phyloP scores from a whole-genome alignment of 192 early-diverging fungal species.

The Linnemannia elongata region DNA sequence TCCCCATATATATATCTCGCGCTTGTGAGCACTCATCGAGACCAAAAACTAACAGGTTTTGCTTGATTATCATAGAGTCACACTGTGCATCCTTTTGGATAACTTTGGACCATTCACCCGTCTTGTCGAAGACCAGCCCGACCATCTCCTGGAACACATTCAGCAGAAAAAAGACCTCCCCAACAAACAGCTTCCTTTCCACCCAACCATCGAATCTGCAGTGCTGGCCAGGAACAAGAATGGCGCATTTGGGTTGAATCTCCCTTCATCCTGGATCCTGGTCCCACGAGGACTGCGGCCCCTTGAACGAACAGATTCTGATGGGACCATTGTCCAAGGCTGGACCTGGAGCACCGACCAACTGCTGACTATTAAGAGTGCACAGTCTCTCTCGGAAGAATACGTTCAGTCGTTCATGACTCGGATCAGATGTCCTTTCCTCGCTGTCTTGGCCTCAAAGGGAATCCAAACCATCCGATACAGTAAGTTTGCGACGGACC shows the following conservation, averaged over 20 bases:
- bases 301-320: conserved; percentile 17
- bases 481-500: neutral
- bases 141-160: conserved; percentile 40
- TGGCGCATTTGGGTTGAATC: conserved; percentile 16
- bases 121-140: conserved; percentile 34
- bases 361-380: conserved; percentile 39
- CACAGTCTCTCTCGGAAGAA: conserved; percentile 43
- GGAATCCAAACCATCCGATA: conserved; percentile 7
- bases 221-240: conserved; percentile 33
- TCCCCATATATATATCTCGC: too few species aligned
- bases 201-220: conserved; percentile 45
- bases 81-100: conserved; percentile 34
- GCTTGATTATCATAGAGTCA: conserved; percentile 11
- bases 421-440: conserved; percentile 31
- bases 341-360: conserved; percentile 54
- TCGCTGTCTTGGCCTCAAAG: conserved; percentile 29
- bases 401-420: conserved; percentile 40
- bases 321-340: conserved; percentile 18
- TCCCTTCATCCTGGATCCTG: conserved; percentile 24
- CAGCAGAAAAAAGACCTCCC: conserved; percentile 28
- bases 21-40: too few species aligned
- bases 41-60: neutral
- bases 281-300: conserved; percentile 36
- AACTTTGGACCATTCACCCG: conserved; percentile 50
- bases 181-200: conserved; percentile 40